phyloP scores from a whole-genome alignment of 148 eudicot genomes.

The Spergularia marina region DNA sequence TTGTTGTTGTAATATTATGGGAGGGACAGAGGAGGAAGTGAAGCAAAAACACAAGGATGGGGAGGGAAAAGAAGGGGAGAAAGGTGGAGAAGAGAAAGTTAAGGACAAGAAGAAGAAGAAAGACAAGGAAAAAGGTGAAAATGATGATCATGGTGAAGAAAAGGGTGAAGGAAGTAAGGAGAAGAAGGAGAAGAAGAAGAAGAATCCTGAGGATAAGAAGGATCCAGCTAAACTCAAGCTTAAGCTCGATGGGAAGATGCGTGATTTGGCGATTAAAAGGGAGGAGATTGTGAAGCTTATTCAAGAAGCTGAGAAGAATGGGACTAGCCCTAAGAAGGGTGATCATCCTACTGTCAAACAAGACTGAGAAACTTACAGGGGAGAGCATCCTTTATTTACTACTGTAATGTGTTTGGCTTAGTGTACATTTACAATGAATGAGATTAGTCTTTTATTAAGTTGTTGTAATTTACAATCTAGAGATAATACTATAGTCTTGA shows the following conservation, averaged over 20 bases:
- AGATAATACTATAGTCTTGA: too few species aligned
- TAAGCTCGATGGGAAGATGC: slow-evolving; percentile 54
- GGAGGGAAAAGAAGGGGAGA: slow-evolving; percentile 27
- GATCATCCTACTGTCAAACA: slow-evolving; percentile 20
- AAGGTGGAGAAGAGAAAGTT: slow-evolving; percentile 15
- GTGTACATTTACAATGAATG: not conserved
- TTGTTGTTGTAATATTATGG: slow-evolving; percentile 24
- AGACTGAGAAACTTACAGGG: slow-evolving; percentile 25
- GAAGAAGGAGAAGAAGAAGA: slow-evolving; percentile 51
- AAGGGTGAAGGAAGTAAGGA: slow-evolving; percentile 29
- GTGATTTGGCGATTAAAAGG: slow-evolving; percentile 41
- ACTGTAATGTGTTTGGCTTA: too few species aligned
- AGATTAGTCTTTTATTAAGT: not conserved
- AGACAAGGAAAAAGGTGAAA: slow-evolving; percentile 31
- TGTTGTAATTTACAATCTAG: not conserved
- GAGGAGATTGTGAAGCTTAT: slow-evolving; percentile 56
- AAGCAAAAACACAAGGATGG: slow-evolving; percentile 43
- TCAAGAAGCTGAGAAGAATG: slow-evolving; percentile 40
- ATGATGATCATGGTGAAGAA: slow-evolving; percentile 18
- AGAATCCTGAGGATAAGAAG: slow-evolving; percentile 60
- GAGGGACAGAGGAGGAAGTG: slow-evolving; percentile 37
- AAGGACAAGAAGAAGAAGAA: slow-evolving; percentile 37
- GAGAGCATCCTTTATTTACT: not conserved
- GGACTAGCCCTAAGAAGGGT: slow-evolving; percentile 20
- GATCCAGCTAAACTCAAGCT: slow-evolving; percentile 51